Evolutionary conservation across 352 stramenopile genomes (phyloP).

Genomic region (Lagenidium giganteum): DNA sequence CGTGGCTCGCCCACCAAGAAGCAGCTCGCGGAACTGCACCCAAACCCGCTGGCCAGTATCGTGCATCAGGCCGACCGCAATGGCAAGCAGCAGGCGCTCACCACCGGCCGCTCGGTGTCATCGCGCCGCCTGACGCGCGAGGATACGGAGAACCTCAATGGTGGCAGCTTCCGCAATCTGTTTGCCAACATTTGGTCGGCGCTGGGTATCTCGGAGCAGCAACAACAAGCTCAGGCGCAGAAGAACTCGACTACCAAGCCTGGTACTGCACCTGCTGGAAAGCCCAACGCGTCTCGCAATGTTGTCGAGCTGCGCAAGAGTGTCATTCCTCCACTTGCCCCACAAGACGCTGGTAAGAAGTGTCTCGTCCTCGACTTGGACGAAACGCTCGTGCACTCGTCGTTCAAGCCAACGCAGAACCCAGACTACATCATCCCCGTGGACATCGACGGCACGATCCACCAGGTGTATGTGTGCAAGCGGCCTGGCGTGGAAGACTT

Average conservation of each 20-base stretch:
- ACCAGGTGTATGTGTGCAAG: conserved; percentile 90
- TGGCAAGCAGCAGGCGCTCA: conserved; percentile 45
- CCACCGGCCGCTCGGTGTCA: conserved; percentile 1
- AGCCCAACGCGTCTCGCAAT: conserved; percentile 16
- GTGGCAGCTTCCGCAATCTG: conserved; percentile 55
- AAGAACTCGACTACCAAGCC: conserved; percentile 11
- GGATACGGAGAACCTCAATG: conserved; percentile 20
- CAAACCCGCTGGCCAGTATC: conserved; percentile 48
- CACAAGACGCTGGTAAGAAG: conserved; percentile 74
- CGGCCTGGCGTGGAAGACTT: conserved; percentile 95
- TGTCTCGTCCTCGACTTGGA: conserved; percentile 95
- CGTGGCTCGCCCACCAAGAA: conserved; percentile 33
- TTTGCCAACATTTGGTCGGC: conserved; percentile 69
- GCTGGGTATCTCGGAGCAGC: conserved; percentile 56
- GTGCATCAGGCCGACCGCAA: conserved; percentile 64
- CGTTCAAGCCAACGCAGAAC: conserved; percentile 90
- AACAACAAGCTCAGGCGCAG: conserved; percentile 26
- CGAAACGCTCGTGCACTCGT: conserved; percentile 97
- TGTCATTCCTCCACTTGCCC: conserved; percentile 32
- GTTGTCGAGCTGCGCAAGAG: conserved; percentile 55
- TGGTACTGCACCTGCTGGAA: too few species aligned
- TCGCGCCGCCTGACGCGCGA: conserved; percentile 20
- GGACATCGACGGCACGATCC: conserved; percentile 87
- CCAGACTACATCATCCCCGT: conserved; percentile 97
- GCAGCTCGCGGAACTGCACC: conserved; percentile 26